Percentiles rank a stretch among this genome's conserved stretches.
These are phyloP conservation scores for Toxicodendron radicans DNA, from an alignment of 345 rosid genomes.

Conservation along the genomic window DNA sequence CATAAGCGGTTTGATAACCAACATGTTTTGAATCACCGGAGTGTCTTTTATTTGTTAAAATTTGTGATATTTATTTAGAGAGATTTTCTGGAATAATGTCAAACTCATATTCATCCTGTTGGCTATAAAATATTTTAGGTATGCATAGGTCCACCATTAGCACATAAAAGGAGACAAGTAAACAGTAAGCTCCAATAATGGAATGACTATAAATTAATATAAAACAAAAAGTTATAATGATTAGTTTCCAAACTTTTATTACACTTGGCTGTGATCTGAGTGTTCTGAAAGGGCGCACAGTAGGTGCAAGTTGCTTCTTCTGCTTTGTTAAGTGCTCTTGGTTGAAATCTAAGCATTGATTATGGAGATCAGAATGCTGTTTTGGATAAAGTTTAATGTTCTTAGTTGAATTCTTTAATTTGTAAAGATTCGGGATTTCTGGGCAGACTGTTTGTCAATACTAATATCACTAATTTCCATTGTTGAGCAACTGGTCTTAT, in stretches of 20 bases:
- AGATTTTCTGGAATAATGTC: constrained; percentile 10
- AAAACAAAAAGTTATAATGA: constrained; percentile 12
- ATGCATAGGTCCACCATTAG: constrained; percentile 34
- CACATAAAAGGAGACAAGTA: constrained; percentile 23
- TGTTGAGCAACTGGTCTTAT: no score
- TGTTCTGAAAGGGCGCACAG: constrained; percentile 2
- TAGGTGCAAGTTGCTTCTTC: constrained; percentile 3
- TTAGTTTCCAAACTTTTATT: constrained; percentile 15
- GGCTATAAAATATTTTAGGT: constrained; percentile 25
- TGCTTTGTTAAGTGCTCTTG: constrained; percentile 9
- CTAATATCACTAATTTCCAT: neutral
- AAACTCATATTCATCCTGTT: constrained; percentile 9
- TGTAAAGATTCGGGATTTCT: no score
- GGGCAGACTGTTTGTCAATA: neutral
- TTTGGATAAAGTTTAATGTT: neutral
- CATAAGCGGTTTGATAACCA: neutral
- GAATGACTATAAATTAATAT: constrained; percentile 20
- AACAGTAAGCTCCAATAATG: constrained; percentile 37
- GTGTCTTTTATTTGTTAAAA: neutral
- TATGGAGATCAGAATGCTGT: neutral
- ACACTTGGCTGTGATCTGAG: neutral
- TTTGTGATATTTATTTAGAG: neutral
- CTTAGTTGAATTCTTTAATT: neutral
- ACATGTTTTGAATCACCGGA: neutral
- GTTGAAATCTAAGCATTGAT: constrained; percentile 14